phyloP scores from a whole-genome alignment of 176 grass and related monocot genomes.

The Phoenix roebelenii region DNA sequence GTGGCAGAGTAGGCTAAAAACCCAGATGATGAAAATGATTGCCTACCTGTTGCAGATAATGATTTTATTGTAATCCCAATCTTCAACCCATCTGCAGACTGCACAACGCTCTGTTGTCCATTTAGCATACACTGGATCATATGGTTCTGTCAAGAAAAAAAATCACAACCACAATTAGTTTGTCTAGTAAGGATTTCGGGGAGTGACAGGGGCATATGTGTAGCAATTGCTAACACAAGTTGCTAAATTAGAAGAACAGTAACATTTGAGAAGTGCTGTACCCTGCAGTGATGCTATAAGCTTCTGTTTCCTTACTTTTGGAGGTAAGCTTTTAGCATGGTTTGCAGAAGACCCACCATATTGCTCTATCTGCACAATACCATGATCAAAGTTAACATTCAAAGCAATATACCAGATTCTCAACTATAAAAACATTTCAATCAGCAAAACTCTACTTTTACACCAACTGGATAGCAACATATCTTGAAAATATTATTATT shows the following conservation, averaged over 20 bases:
- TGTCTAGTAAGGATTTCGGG: too few species aligned
- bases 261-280: slow-evolving; percentile 10
- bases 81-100: slow-evolving; percentile 93
- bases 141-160: slow-evolving; percentile 36
- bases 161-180: neutral
- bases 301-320: slow-evolving; percentile 38
- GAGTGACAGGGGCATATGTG: neutral
- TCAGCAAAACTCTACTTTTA: neutral
- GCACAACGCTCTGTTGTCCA: slow-evolving; percentile 96
- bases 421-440: neutral
- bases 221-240: neutral
- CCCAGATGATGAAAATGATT: slow-evolving; percentile 13
- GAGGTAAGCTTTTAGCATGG: slow-evolving; percentile 22
- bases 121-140: slow-evolving; percentile 63
- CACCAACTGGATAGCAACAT: too few species aligned
- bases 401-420: neutral
- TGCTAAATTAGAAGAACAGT: slow-evolving; percentile 5
- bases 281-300: slow-evolving; percentile 29
- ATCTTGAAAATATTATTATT: too few species aligned
- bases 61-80: slow-evolving; percentile 99
- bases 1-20: neutral
- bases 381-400: neutral
- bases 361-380: slow-evolving; percentile 35
- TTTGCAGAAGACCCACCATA: slow-evolving; percentile 25
- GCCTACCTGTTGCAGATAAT: slow-evolving; percentile 86